A percentile compares a stretch with the other conserved stretches of the same genome.
Evolutionary conservation across 1,139 yeast species (phyloP).

Genomic region (Candida pseudoviswanathii): DNA sequence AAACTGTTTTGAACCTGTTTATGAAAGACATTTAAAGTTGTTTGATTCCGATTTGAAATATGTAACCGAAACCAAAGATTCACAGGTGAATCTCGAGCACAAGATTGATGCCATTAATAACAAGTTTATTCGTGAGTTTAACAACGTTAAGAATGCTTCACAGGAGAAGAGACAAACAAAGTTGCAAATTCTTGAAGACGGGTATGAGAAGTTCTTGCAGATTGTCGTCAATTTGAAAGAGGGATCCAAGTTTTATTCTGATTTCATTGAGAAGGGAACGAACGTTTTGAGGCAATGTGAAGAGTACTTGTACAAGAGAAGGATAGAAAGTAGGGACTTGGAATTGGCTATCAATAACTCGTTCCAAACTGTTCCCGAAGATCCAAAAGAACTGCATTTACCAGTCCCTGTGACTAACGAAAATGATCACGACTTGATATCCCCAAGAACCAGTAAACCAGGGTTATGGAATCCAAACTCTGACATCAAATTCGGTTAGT

Average conservation of each 20-base stretch:
- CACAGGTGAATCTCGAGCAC: constrained; percentile 46
- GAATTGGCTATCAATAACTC: constrained; percentile 12
- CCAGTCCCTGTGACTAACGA: neutral
- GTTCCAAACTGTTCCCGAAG: neutral
- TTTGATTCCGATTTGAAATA: constrained; percentile 45
- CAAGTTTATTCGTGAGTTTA: constrained; percentile 30
- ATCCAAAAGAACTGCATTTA: neutral
- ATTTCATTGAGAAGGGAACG: constrained; percentile 54
- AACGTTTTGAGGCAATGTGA: constrained; percentile 54
- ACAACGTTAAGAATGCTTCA: constrained; percentile 24
- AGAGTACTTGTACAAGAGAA: constrained; percentile 52
- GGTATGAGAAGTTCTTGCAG: constrained; percentile 56
- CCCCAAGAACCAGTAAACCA: constrained; percentile 15
- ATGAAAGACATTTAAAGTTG: constrained; percentile 37
- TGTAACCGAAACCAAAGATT: constrained; percentile 37
- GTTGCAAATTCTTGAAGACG: constrained; percentile 56
- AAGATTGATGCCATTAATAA: constrained; percentile 44
- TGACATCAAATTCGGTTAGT: constrained; percentile 31
- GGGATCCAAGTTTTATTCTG: constrained; percentile 71
- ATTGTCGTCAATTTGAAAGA: constrained; percentile 62
- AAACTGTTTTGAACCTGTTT: constrained; percentile 32
- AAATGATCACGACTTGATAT: constrained; percentile 5
- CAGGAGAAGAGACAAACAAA: constrained; percentile 47
- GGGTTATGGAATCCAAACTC: constrained; percentile 36
- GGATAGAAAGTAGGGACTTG: constrained; percentile 47